Conservation (phyloP, 371 early-diverging fungal genomes). For the Mucor piriformis region DNA sequence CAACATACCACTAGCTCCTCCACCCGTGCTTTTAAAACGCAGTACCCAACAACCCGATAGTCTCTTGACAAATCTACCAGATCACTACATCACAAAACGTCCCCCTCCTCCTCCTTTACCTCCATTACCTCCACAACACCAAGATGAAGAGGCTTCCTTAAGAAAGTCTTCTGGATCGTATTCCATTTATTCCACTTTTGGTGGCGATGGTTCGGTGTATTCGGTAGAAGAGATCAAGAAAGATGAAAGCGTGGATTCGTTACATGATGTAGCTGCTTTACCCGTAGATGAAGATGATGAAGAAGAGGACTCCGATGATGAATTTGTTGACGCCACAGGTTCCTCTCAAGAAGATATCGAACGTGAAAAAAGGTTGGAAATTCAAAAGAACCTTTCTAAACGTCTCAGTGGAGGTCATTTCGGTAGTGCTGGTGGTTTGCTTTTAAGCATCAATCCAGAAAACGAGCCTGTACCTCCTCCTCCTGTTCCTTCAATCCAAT, state of each 20-base stretch:
- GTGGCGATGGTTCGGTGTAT: slow-evolving; percentile 10
- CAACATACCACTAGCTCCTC: slow-evolving; percentile 32
- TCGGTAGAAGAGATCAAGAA: slow-evolving; percentile 14
- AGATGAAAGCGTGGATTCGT: slow-evolving; percentile 16
- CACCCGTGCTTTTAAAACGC: slow-evolving; percentile 7
- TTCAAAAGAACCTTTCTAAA: slow-evolving; percentile 34
- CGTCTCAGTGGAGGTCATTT: slow-evolving; percentile 52
- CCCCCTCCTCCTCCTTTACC: no score
- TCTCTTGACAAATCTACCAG: slow-evolving; percentile 19
- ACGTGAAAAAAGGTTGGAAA: slow-evolving; percentile 8
- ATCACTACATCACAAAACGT: slow-evolving; percentile 14
- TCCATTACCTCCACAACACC: neutral
- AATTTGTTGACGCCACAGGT: slow-evolving; percentile 25
- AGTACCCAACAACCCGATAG: neutral
- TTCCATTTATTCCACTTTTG: slow-evolving; percentile 35
- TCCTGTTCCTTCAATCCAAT: no score
- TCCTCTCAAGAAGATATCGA: slow-evolving; percentile 26
- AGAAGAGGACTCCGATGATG: slow-evolving; percentile 6
- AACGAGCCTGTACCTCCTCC: neutral
- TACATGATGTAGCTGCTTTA: slow-evolving; percentile 8
- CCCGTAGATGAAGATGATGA: slow-evolving; percentile 22
- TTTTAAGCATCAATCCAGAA: slow-evolving; percentile 29
- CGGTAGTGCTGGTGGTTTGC: slow-evolving; percentile 53
- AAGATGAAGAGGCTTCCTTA: neutral
- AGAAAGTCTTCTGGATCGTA: slow-evolving; percentile 24